Percentiles rank a stretch among this genome's conserved stretches.
Conservation (phyloP, 768 basidiomycete genomes). For the Pholiota microspora region DNA sequence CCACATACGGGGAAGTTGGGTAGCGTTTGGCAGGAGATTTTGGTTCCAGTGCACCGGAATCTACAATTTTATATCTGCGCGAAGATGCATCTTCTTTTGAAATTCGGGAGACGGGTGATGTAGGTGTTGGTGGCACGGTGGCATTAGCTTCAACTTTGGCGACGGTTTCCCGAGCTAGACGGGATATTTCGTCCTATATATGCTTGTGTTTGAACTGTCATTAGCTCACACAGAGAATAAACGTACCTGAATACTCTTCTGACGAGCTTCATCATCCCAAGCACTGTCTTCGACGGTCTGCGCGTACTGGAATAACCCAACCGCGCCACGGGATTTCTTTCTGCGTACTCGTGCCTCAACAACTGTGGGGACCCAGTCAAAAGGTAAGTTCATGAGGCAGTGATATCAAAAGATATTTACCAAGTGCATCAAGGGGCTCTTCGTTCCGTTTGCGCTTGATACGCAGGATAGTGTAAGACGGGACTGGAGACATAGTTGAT, state of each 20-base stretch:
- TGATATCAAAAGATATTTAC: slow-evolving; percentile 34
- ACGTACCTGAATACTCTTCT: slow-evolving; percentile 63
- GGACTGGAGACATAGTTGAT: slow-evolving; percentile 21
- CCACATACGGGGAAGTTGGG: slow-evolving; percentile 42
- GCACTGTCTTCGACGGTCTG: slow-evolving; percentile 70
- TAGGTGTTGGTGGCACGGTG: slow-evolving; percentile 4
- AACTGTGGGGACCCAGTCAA: slow-evolving; percentile 35
- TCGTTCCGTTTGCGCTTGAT: slow-evolving; percentile 84
- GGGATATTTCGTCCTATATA: slow-evolving; percentile 55
- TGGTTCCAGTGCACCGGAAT: slow-evolving; percentile 22
- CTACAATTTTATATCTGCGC: slow-evolving; percentile 53
- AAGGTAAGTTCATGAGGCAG: slow-evolving; percentile 1
- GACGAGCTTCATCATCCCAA: slow-evolving; percentile 60
- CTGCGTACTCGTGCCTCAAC: slow-evolving; percentile 59
- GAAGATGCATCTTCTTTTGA: slow-evolving; percentile 32
- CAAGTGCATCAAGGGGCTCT: slow-evolving; percentile 79
- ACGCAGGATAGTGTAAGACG: slow-evolving; percentile 68
- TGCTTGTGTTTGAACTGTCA: not conserved
- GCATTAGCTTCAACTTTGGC: slow-evolving; percentile 17
- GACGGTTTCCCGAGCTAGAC: slow-evolving; percentile 41
- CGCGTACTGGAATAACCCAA: slow-evolving; percentile 76
- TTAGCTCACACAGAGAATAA: not conserved
- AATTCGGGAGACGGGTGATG: slow-evolving; percentile 10
- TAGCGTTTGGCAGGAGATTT: slow-evolving; percentile 24
- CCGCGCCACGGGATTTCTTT: slow-evolving; percentile 58